Evolutionary conservation across 176 grass and related monocot species (phyloP).

Genomic region (Themeda triandra): DNA sequence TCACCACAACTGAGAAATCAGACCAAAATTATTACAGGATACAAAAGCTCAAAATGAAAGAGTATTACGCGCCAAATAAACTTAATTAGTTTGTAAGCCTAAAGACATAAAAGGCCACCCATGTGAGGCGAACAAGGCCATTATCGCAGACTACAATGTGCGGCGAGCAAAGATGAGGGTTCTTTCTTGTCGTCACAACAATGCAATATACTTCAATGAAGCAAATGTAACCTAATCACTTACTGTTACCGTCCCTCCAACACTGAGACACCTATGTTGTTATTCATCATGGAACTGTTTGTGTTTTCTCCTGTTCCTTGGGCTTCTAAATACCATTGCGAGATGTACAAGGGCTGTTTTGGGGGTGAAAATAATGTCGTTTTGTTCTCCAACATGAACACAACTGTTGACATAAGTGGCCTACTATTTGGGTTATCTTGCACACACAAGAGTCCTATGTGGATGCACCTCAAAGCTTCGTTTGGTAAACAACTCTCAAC

Average conservation of each 20-base stretch:
- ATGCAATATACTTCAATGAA: too few relatives aligned
- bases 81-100: too few relatives aligned
- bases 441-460: constrained; percentile 50
- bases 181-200: too few relatives aligned
- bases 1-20: too few relatives aligned
- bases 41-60: too few relatives aligned
- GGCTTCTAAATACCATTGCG: not conserved
- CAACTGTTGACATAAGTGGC: constrained; percentile 31
- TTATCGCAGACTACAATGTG: too few relatives aligned
- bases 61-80: too few relatives aligned
- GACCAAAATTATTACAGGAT: too few relatives aligned
- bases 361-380: not conserved
- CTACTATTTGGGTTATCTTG: constrained; percentile 34
- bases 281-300: not conserved
- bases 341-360: constrained; percentile 18
- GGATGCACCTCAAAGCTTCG: constrained; percentile 36
- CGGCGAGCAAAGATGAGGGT: too few relatives aligned
- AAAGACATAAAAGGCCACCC: too few relatives aligned
- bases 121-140: too few relatives aligned
- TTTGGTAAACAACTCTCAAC: not conserved
- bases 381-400: constrained; percentile 44
- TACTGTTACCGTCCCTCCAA: constrained; percentile 16
- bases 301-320: not conserved
- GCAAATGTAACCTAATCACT: not conserved
- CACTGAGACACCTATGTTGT: not conserved